These are phyloP conservation scores for Pythium apleroticum DNA, from an alignment of 352 stramenopile genomes.

Conservation along the genomic window DNA sequence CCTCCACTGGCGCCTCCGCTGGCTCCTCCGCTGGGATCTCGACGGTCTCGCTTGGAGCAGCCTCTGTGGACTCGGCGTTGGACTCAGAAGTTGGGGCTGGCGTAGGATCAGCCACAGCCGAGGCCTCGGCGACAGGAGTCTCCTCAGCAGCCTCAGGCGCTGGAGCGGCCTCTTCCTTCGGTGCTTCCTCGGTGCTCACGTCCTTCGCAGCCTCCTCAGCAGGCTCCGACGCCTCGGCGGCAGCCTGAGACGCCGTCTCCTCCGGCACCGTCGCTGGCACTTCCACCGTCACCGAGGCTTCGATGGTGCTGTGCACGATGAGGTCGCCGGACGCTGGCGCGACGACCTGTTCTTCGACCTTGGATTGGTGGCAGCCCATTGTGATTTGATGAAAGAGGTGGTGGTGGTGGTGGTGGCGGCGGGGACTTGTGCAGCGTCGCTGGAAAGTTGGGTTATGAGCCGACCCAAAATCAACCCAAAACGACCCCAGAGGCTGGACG, in stretches of 20 bases:
- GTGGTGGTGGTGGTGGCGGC: background rate
- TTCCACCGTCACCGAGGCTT: slow-evolving; percentile 18
- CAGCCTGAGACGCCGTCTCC: slow-evolving; percentile 1
- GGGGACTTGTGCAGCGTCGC: slow-evolving; percentile 5
- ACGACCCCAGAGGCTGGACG: background rate
- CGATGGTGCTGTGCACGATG: background rate
- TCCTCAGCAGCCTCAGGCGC: slow-evolving; percentile 11
- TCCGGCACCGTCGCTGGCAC: slow-evolving; percentile 8
- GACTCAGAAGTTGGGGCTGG: slow-evolving; percentile 8
- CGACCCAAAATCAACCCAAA: background rate
- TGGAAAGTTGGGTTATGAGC: slow-evolving; percentile 18
- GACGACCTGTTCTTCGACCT: slow-evolving; percentile 43
- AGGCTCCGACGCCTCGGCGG: background rate
- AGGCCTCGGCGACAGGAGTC: slow-evolving; percentile 15
- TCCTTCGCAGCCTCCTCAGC: background rate
- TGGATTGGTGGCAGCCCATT: slow-evolving; percentile 77
- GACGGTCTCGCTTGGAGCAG: slow-evolving; percentile 15
- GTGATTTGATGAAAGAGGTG: slow-evolving; percentile 2
- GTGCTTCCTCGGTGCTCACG: slow-evolving; percentile 1
- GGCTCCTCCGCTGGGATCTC: slow-evolving; percentile 18
- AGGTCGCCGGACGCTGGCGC: slow-evolving; percentile 19
- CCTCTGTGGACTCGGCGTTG: slow-evolving; percentile 13
- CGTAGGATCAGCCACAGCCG: slow-evolving; percentile 24
- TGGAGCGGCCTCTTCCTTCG: slow-evolving; percentile 4
- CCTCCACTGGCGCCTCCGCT: slow-evolving; percentile 24